Evolutionary conservation across 1,284 basidiomycete species (phyloP).

Genomic region (Sanghuangporus weigelae): DNA sequence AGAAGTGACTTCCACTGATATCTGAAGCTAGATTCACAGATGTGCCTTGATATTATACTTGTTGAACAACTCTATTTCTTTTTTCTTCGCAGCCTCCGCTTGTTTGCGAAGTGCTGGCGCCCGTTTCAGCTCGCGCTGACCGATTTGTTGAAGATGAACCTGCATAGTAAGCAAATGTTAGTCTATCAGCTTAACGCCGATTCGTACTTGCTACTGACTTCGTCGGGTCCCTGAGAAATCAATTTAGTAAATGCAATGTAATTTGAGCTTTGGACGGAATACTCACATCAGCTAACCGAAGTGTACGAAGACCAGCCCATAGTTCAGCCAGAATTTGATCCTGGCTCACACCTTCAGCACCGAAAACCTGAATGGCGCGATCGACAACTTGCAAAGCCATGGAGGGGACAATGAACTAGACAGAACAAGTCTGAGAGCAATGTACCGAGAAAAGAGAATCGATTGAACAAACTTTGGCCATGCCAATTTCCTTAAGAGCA

Average conservation of each 20-base stretch:
- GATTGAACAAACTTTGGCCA: slow-evolving; percentile 72
- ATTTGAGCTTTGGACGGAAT: slow-evolving; percentile 14
- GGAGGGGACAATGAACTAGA: slow-evolving; percentile 83
- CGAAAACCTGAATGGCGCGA: slow-evolving; percentile 91
- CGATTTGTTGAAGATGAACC: slow-evolving; percentile 95
- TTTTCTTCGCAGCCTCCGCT: slow-evolving; percentile 49
- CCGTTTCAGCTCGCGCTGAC: slow-evolving; percentile 77
- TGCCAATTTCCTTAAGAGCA: slow-evolving; percentile 94
- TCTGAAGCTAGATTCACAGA: slow-evolving; percentile 32
- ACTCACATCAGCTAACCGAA: slow-evolving; percentile 86
- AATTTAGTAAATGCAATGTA: slow-evolving; percentile 12
- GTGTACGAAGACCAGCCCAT: slow-evolving; percentile 81
- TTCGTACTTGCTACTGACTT: slow-evolving; percentile 31
- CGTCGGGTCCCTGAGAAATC: slow-evolving; percentile 72
- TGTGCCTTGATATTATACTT: slow-evolving; percentile 54
- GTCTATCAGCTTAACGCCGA: neutral
- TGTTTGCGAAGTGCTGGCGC: slow-evolving; percentile 51
- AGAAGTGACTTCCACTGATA: neutral
- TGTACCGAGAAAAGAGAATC: slow-evolving; percentile 1
- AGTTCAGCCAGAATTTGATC: slow-evolving; percentile 79
- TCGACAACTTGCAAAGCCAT: slow-evolving; percentile 89
- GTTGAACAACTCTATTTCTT: slow-evolving; percentile 52
- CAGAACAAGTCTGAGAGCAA: slow-evolving; percentile 8
- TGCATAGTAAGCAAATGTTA: slow-evolving; percentile 24
- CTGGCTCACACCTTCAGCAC: slow-evolving; percentile 92